Percentiles rank a stretch among this genome's conserved stretches.
Conservation (phyloP, 2,329 filamentous ascomycete genomes). For the Emergomyces orientalis region DNA sequence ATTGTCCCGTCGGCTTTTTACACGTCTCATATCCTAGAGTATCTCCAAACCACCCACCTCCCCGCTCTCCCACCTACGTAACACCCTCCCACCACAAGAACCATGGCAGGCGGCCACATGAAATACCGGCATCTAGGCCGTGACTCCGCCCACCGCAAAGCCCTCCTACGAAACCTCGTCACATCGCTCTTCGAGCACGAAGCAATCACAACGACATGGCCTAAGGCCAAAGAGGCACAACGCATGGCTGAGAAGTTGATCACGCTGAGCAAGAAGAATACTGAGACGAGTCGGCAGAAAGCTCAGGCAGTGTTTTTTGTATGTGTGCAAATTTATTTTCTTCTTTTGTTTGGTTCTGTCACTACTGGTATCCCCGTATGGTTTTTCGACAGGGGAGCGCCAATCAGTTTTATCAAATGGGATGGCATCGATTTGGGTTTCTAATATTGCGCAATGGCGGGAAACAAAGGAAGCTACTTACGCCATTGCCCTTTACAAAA, state of each 20-base stretch:
- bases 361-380: not conserved
- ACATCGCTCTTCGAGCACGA: constrained; percentile 91
- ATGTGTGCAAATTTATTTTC: constrained; percentile 31
- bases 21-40: not conserved
- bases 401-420: not conserved
- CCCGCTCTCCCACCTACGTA: not conserved
- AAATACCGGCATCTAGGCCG: constrained; percentile 87
- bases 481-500: not conserved
- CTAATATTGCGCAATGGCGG: not conserved
- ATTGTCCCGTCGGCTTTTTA: not conserved
- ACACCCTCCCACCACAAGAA: constrained; percentile 11
- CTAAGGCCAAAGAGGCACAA: constrained; percentile 96
- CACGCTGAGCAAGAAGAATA: constrained; percentile 87
- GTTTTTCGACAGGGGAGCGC: not conserved
- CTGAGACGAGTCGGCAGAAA: constrained; percentile 63
- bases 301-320: constrained; percentile 83
- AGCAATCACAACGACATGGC: constrained; percentile 87
- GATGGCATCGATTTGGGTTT: not conserved
- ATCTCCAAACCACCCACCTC: not conserved
- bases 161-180: constrained; percentile 88
- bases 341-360: not conserved
- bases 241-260: constrained; percentile 88
- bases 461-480: not conserved
- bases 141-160: constrained; percentile 76
- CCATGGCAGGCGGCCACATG: constrained; percentile 75